Evolutionary conservation across 768 basidiomycete species (phyloP).

Genomic region (Tubosaeta sp.): DNA sequence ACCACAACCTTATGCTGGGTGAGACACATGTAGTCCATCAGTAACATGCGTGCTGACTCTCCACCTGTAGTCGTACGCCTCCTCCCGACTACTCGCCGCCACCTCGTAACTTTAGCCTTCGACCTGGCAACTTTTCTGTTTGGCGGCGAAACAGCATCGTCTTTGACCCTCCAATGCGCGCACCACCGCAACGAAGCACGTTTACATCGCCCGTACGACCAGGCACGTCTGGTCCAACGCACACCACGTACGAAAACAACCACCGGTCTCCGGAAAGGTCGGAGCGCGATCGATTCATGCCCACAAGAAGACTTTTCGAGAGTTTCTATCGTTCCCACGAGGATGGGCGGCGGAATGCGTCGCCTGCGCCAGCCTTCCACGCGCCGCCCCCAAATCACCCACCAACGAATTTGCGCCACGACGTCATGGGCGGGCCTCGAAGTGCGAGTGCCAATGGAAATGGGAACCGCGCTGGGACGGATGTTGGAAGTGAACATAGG

Average conservation of each 20-base stretch:
- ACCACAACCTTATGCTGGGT: conserved; percentile 26
- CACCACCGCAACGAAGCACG: conserved; percentile 11
- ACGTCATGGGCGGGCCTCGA: conserved; percentile 7
- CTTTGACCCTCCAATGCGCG: conserved; percentile 7
- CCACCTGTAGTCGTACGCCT: conserved; percentile 17
- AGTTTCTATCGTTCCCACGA: conserved; percentile 21
- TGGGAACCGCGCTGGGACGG: conserved; percentile 9
- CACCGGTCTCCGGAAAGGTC: conserved; percentile 14
- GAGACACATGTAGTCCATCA: not conserved
- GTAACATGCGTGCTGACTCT: conserved; percentile 1
- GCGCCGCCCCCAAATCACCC: conserved; percentile 3
- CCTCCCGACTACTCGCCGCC: conserved; percentile 21
- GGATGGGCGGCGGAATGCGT: conserved; percentile 19
- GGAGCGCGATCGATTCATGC: conserved; percentile 23
- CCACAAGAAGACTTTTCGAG: conserved; percentile 18
- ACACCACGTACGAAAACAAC: conserved; percentile 14
- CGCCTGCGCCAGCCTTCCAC: conserved; percentile 10
- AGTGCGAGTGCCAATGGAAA: conserved; percentile 5
- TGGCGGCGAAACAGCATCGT: conserved; percentile 11
- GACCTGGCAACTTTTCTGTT: conserved; percentile 9
- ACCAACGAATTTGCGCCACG: not conserved
- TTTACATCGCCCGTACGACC: conserved; percentile 10
- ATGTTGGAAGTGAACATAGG: conserved; percentile 13
- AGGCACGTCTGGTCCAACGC: conserved; percentile 5
- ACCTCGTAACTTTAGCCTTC: conserved; percentile 13